Conservation (phyloP, 169 alveolate genomes). For the Cryptosporidium sp. region DNA sequence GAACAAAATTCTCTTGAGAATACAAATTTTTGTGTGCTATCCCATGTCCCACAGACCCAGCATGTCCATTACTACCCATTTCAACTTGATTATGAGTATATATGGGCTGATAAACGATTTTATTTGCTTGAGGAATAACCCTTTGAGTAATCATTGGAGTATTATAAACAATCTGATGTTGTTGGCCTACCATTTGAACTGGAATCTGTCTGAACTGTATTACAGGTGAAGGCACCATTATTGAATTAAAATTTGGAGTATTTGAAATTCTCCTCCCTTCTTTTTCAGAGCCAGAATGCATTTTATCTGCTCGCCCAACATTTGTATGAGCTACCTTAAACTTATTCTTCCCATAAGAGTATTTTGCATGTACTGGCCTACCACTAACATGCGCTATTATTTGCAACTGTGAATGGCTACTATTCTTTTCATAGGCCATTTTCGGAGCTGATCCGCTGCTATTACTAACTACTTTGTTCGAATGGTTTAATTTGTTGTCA, state of each 20-base stretch:
- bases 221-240: slow-evolving; percentile 28
- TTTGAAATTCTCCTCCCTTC: not conserved
- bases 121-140: slow-evolving; percentile 39
- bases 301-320: not conserved
- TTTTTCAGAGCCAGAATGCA: not conserved
- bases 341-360: slow-evolving; percentile 5
- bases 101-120: slow-evolving; percentile 17
- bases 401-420: slow-evolving; percentile 3
- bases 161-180: slow-evolving; percentile 33
- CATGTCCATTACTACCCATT: not conserved
- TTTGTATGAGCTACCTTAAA: slow-evolving; percentile 20
- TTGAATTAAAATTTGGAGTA: not conserved
- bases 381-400: slow-evolving; percentile 69
- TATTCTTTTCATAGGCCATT: not conserved
- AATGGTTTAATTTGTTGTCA: not conserved
- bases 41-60: slow-evolving; percentile 2
- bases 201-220: slow-evolving; percentile 23
- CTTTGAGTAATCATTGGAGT: slow-evolving; percentile 64
- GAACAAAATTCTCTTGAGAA: slow-evolving; percentile 7
- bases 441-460: not conserved
- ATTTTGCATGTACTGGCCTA: slow-evolving; percentile 65
- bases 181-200: not conserved
- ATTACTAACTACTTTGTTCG: not conserved
- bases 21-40: slow-evolving; percentile 15
- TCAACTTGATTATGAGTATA: slow-evolving; percentile 48